Conservation (phyloP, 164 flowering plant genomes). For the Berberis thunbergii region DNA sequence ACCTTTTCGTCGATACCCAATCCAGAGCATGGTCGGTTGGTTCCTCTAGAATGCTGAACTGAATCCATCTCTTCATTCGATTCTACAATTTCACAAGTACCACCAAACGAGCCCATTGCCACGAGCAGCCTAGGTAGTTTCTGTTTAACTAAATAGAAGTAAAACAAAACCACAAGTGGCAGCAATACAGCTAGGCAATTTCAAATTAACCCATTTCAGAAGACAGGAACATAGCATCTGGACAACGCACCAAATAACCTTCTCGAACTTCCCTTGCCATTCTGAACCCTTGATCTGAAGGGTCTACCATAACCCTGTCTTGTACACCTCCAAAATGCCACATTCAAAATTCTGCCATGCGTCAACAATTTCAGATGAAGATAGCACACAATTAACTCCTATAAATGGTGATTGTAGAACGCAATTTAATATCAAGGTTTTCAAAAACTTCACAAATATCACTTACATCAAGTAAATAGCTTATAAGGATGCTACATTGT, state of each 20-base stretch:
- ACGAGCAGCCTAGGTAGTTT: neutral
- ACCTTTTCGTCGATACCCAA: constrained; percentile 14
- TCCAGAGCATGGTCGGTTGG: constrained; percentile 10
- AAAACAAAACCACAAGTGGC: neutral
- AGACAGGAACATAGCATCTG: neutral
- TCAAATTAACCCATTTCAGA: constrained; percentile 30
- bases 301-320: neutral
- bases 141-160: constrained; percentile 3
- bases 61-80: constrained; percentile 29
- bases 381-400: too few relatives aligned
- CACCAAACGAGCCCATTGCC: constrained; percentile 25
- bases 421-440: too few relatives aligned
- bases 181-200: neutral
- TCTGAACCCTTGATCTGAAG: neutral
- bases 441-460: too few relatives aligned
- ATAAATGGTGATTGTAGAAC: too few relatives aligned
- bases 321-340: too few relatives aligned
- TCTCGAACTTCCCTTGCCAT: neutral
- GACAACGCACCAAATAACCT: neutral
- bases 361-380: too few relatives aligned
- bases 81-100: constrained; percentile 63
- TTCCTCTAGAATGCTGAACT: constrained; percentile 14
- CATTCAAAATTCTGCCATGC: too few relatives aligned
- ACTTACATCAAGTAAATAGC: too few relatives aligned
- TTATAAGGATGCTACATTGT: too few relatives aligned